Evolutionary conservation across 2,329 filamentous ascomycete species (phyloP).

Genomic region (Sporothrix mexicana): DNA sequence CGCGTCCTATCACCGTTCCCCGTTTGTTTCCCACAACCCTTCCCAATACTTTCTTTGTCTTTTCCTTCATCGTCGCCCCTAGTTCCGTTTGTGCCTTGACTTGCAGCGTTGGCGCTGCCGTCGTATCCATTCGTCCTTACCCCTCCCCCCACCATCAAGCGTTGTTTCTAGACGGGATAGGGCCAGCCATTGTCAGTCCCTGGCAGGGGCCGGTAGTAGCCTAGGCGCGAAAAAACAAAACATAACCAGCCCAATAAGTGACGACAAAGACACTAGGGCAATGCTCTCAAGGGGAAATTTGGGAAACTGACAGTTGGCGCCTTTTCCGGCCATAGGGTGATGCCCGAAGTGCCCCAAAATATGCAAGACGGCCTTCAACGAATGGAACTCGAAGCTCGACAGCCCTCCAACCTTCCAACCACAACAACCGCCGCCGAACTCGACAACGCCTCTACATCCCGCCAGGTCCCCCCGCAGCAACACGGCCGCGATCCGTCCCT

Average conservation of each 20-base stretch:
- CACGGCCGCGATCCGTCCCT: conserved; percentile 54
- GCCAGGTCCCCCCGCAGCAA: conserved; percentile 40
- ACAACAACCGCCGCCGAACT: conserved; percentile 38
- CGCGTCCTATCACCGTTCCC: not conserved
- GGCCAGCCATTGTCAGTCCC: conserved; percentile 8
- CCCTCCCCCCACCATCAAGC: conserved; percentile 35
- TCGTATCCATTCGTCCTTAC: conserved; percentile 22
- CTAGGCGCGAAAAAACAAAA: conserved; percentile 31
- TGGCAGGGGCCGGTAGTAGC: conserved; percentile 30
- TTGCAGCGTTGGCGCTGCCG: conserved; percentile 8
- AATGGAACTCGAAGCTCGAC: conserved; percentile 80
- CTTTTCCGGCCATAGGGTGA: conserved; percentile 66
- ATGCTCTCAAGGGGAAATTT: conserved; percentile 36
- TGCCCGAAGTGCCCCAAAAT: conserved; percentile 93
- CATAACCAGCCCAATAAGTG: conserved; percentile 23
- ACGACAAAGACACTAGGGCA: conserved; percentile 32
- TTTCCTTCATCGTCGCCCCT: conserved; percentile 1
- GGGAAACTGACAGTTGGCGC: conserved; percentile 48
- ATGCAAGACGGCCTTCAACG: conserved; percentile 94
- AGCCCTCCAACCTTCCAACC: conserved; percentile 48
- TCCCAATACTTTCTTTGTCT: conserved; percentile 6
- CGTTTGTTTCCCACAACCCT: not conserved
- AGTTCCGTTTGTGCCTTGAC: conserved; percentile 24
- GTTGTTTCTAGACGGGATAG: conserved; percentile 11
- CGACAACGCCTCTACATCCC: conserved; percentile 35